phyloP scores from a whole-genome alignment of 192 early-diverging fungal species.

The Coemansia sp. region DNA sequence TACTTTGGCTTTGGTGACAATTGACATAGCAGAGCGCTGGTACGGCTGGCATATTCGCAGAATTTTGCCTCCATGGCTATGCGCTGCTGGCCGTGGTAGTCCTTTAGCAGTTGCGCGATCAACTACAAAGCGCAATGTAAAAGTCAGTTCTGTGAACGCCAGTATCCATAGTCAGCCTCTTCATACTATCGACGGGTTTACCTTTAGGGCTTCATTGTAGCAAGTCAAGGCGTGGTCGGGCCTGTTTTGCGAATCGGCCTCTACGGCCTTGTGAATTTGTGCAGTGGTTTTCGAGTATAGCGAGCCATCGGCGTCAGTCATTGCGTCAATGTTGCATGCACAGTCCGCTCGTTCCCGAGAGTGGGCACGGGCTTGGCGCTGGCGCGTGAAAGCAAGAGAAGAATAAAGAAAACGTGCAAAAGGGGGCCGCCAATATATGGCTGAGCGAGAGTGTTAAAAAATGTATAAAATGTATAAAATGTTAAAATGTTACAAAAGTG shows the following conservation, averaged over 20 bases:
- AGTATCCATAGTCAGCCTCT: neutral
- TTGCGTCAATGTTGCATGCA: conserved; percentile 10
- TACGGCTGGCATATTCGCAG: conserved; percentile 43
- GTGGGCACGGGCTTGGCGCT: neutral
- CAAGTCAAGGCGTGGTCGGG: conserved; percentile 17
- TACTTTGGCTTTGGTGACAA: conserved; percentile 14
- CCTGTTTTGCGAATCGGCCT: conserved; percentile 31
- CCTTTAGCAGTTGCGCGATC: conserved; percentile 21
- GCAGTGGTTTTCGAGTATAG: conserved; percentile 36
- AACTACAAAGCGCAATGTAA: conserved; percentile 11
- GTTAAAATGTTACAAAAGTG: neutral
- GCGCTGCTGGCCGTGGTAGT: conserved; percentile 9
- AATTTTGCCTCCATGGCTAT: conserved; percentile 31
- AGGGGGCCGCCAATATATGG: neutral
- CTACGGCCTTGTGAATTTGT: conserved; percentile 32
- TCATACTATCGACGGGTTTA: neutral
- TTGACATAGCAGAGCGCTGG: conserved; percentile 22
- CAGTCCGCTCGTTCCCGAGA: neutral
- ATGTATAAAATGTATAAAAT: neutral
- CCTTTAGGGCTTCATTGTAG: conserved; percentile 31
- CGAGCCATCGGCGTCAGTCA: conserved; percentile 22
- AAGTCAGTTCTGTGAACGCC: neutral
- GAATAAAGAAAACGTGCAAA: neutral
- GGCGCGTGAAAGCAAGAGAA: neutral
- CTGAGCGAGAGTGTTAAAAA: neutral